A percentile compares a stretch with the other conserved stretches of the same genome.
Evolutionary conservation across 768 basidiomycete genomes (phyloP).

Genomic region (Galerina sulciceps): DNA sequence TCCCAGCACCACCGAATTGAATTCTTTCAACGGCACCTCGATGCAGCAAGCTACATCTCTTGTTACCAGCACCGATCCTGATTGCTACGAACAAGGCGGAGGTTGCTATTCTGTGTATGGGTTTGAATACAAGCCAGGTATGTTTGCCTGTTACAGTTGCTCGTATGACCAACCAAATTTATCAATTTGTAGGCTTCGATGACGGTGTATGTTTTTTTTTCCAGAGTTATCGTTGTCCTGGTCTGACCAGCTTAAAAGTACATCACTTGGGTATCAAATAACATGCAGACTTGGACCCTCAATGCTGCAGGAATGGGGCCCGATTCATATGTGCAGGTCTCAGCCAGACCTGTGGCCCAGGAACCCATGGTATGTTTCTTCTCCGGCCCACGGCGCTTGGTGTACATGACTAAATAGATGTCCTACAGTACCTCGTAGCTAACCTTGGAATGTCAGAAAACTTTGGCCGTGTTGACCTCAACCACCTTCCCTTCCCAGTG

Average conservation of each 20-base stretch:
- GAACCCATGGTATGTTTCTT: constrained; percentile 78
- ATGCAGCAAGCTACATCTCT: constrained; percentile 84
- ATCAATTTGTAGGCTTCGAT: constrained; percentile 56
- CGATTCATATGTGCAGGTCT: constrained; percentile 63
- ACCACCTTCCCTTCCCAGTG: constrained; percentile 70
- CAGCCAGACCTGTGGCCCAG: constrained; percentile 68
- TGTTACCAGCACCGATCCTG: constrained; percentile 65
- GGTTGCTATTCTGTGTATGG: constrained; percentile 77
- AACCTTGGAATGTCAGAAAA: constrained; percentile 85
- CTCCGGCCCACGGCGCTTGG: background rate
- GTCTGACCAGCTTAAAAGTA: constrained; percentile 48
- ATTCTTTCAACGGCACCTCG: constrained; percentile 68
- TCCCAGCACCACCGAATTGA: constrained; percentile 55
- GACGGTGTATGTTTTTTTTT: constrained; percentile 49
- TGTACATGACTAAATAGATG: background rate
- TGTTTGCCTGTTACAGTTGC: background rate
- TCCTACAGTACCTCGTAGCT: constrained; percentile 71
- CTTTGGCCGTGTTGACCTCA: constrained; percentile 76
- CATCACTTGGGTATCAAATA: constrained; percentile 82
- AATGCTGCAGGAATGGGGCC: constrained; percentile 68
- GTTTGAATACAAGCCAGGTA: constrained; percentile 66
- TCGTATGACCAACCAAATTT: background rate
- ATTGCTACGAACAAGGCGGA: constrained; percentile 66
- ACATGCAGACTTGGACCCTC: constrained; percentile 75
- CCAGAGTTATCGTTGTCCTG: background rate